Percentiles rank a stretch among this genome's conserved stretches.
phyloP scores from a whole-genome alignment of 2,329 filamentous ascomycete species.

The Fusarium euwallaceae region DNA sequence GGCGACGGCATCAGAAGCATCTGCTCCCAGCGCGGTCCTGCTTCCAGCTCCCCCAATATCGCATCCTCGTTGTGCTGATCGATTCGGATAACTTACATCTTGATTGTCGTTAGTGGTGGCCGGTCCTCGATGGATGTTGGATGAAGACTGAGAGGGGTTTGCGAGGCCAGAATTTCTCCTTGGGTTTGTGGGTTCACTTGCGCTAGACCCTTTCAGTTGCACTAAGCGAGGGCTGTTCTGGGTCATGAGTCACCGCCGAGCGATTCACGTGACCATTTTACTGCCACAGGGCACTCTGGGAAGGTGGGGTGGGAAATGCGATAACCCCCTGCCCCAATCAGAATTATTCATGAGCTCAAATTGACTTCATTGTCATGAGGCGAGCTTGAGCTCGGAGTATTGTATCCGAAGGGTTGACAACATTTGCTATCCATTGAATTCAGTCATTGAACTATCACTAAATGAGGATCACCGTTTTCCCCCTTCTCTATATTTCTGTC shows the following conservation, averaged over 20 bases:
- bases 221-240: slow-evolving; percentile 59
- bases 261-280: slow-evolving; percentile 41
- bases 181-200: slow-evolving; percentile 60
- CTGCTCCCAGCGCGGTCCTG: slow-evolving; percentile 28
- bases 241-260: slow-evolving; percentile 44
- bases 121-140: slow-evolving; percentile 56
- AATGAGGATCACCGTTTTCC: not conserved
- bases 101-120: slow-evolving; percentile 58
- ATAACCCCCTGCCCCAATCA: slow-evolving; percentile 8
- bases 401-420: not conserved
- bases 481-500: not conserved
- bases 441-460: not conserved
- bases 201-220: slow-evolving; percentile 48
- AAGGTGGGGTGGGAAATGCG: slow-evolving; percentile 1
- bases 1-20: slow-evolving; percentile 37
- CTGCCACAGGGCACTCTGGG: slow-evolving; percentile 10
- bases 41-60: slow-evolving; percentile 28
- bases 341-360: slow-evolving; percentile 2
- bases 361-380: slow-evolving; percentile 6
- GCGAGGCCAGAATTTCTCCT: slow-evolving; percentile 56
- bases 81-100: slow-evolving; percentile 57
- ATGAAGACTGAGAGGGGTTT: slow-evolving; percentile 58
- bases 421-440: not conserved
- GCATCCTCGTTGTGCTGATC: slow-evolving; percentile 31
- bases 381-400: slow-evolving; percentile 6